A percentile compares a stretch with the other conserved stretches of the same genome.
phyloP scores from a whole-genome alignment of 106 monocot species.

The Acorus calamus region DNA sequence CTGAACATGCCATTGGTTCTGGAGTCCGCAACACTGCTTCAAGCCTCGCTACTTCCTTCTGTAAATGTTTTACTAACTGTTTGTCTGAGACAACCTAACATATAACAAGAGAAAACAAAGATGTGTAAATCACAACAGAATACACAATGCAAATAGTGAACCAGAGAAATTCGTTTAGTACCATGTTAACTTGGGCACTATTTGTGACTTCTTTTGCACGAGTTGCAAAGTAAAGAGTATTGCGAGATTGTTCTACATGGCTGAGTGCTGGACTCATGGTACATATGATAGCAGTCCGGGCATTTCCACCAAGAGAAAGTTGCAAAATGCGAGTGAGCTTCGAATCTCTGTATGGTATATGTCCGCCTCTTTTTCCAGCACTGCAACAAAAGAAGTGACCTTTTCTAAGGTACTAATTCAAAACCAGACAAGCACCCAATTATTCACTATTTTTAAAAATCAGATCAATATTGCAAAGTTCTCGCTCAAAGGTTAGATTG shows the following conservation, averaged over 20 bases:
- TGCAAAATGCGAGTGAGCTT: too few species aligned
- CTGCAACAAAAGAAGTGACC: constrained; percentile 20
- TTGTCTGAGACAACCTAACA: too few species aligned
- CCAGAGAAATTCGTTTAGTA: constrained; percentile 1
- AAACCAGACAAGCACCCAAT: too few species aligned
- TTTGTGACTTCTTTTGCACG: too few species aligned
- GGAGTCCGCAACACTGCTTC: too few species aligned
- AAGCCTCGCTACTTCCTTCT: too few species aligned
- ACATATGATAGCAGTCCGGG: constrained; percentile 29
- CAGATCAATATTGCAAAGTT: background rate
- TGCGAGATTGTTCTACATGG: too few species aligned
- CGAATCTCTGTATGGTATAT: constrained; percentile 44
- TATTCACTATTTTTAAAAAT: too few species aligned
- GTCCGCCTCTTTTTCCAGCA: constrained; percentile 63
- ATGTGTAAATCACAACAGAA: background rate
- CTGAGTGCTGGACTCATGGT: constrained; percentile 55
- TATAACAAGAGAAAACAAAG: background rate
- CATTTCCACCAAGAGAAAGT: too few species aligned
- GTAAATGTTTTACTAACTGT: too few species aligned
- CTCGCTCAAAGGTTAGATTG: background rate
- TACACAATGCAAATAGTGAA: background rate
- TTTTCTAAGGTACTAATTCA: too few species aligned
- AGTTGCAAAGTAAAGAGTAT: constrained; percentile 5
- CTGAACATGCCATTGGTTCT: too few species aligned
- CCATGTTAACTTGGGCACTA: constrained; percentile 10